Conservation (phyloP, 1,284 basidiomycete genomes). For the Cutaneotrichosporon arboriforme region DNA sequence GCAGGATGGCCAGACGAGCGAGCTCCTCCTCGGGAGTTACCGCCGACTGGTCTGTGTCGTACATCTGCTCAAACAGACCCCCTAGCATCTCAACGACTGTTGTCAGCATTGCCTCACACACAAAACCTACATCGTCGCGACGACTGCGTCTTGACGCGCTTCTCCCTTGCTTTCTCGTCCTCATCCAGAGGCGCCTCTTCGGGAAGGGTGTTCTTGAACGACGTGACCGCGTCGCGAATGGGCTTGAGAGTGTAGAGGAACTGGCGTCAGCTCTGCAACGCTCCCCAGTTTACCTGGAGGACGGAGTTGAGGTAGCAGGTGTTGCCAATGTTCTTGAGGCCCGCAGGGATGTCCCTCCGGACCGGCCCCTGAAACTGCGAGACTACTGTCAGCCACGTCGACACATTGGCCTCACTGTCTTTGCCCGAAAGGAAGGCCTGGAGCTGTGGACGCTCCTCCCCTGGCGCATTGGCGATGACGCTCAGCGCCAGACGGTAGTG, state of each 20-base stretch:
- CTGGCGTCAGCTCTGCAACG: slow-evolving; percentile 13
- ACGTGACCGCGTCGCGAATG: slow-evolving; percentile 39
- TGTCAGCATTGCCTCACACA: background rate
- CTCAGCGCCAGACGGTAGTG: slow-evolving; percentile 37
- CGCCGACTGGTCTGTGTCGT: slow-evolving; percentile 33
- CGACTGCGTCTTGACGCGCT: slow-evolving; percentile 16
- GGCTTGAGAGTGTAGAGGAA: slow-evolving; percentile 46
- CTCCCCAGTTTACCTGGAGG: slow-evolving; percentile 9
- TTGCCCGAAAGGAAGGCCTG: slow-evolving; percentile 29
- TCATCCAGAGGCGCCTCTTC: background rate
- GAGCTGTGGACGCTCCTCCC: slow-evolving; percentile 33
- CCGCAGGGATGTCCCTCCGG: slow-evolving; percentile 42
- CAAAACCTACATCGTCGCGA: slow-evolving; percentile 34
- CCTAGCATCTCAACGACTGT: slow-evolving; percentile 39
- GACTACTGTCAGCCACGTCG: slow-evolving; percentile 2
- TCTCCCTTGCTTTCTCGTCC: slow-evolving; percentile 7
- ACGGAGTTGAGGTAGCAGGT: slow-evolving; percentile 48
- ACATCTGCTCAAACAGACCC: slow-evolving; percentile 39
- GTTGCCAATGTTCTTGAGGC: slow-evolving; percentile 47
- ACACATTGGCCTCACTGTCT: slow-evolving; percentile 6
- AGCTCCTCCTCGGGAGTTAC: slow-evolving; percentile 45
- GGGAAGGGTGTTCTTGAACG: slow-evolving; percentile 13
- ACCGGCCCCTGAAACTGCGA: slow-evolving; percentile 24
- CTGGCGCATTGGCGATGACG: slow-evolving; percentile 39
- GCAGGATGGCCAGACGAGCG: slow-evolving; percentile 43